Evolutionary conservation across 176 grass and related monocot species (phyloP), one percentile per base, ranked within the genome.

Genomic region (Sorghum bicolor): DNA sequence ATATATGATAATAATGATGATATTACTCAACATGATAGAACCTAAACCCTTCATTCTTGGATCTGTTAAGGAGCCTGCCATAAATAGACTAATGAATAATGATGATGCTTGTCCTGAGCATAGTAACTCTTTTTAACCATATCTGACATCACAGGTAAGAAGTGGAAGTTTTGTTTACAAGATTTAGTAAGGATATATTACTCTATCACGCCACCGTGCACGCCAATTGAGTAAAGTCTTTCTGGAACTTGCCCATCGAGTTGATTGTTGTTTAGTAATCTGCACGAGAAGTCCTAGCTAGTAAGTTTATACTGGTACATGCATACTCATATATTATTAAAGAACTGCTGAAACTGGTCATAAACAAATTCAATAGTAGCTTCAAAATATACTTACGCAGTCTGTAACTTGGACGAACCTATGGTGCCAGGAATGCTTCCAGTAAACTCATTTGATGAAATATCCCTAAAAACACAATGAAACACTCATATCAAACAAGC

Each of bases 151-250:
- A 67, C 38, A 39, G 19, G 64, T 50, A 28, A 16, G 2, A 88
- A 72, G 5, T 64, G 25, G 29, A 48, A 22, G 20, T 75, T 34
- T 15, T 41, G 26, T 73, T 80, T 77, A 1, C 60, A 50, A 60
- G 73, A 74, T 2, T 64, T 10, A 32, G 38, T 55, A 29, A 69
- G 48, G 48, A 52, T 41, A 80, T 79, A 91, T 92, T 96, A 99
- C 96, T 99, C 96, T 94, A 99, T 99, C 64, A 96, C 85, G 37
- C 96, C 96, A 84, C 97, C 97, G 82, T 94, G 97, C 41, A 99
- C 93, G 9, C 97, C 97, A 72, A 96, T 92, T 64, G 97, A 99
- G 76, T 99, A 99, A 55, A 99, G 91, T 70, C 48, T 91, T 89
- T 99, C 97, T 48, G 97, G 93, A 84, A 99, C 97, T 91, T 99